These are phyloP conservation scores for Angomonas deanei DNA, from an alignment of 208 protist species.

Conservation along the genomic window DNA sequence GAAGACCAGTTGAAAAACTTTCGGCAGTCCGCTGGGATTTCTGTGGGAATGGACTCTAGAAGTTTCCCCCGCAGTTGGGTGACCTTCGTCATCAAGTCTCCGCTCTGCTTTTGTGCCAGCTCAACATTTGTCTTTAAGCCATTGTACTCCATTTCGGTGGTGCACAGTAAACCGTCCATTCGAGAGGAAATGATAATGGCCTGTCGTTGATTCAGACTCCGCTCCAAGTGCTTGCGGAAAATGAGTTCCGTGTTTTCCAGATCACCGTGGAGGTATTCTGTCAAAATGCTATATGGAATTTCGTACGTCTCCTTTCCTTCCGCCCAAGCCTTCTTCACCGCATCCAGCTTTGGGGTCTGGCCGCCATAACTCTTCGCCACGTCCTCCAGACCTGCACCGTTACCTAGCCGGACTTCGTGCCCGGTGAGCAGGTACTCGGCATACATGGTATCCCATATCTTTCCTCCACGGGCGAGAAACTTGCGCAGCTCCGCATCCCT, in stretches of 20 bases:
- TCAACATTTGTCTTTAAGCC: conserved; percentile 88
- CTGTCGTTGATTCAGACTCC: conserved; percentile 70
- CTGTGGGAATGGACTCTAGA: conserved; percentile 63
- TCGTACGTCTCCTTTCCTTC: conserved; percentile 88
- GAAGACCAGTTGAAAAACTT: conserved; percentile 93
- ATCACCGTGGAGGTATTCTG: conserved; percentile 88
- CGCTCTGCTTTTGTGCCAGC: conserved; percentile 72
- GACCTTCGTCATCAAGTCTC: conserved; percentile 71
- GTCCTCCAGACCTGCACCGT: conserved; percentile 81
- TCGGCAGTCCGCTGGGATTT: conserved; percentile 78
- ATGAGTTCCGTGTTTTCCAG: conserved; percentile 90
- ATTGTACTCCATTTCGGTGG: conserved; percentile 93
- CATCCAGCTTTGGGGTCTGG: conserved; percentile 82
- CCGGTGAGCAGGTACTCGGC: conserved; percentile 88
- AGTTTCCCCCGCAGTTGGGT: conserved; percentile 53
- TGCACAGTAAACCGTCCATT: conserved; percentile 90
- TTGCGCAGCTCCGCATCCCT: conserved; percentile 72
- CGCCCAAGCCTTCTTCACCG: conserved; percentile 87
- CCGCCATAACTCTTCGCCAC: conserved; percentile 90
- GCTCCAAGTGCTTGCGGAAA: conserved; percentile 88
- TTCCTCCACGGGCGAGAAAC: conserved; percentile 80
- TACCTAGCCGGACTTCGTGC: conserved; percentile 80
- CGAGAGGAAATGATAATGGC: conserved; percentile 73
- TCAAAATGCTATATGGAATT: conserved; percentile 78
- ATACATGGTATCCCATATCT: conserved; percentile 94